Base-by-base conservation (phyloP, 2,329 filamentous ascomycete genomes). In the Achaetomium macrosporum region DNA sequence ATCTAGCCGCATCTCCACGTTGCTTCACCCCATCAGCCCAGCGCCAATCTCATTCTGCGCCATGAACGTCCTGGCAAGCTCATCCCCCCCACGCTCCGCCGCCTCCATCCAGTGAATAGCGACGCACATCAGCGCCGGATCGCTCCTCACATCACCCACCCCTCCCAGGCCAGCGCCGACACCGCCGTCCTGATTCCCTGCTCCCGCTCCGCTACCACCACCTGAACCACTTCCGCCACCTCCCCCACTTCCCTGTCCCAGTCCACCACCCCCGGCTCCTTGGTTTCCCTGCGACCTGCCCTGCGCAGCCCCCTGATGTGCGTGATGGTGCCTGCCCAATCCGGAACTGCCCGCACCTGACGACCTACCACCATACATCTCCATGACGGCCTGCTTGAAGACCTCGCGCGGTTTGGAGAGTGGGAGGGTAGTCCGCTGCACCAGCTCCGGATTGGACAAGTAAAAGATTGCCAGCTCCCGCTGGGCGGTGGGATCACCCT, bases 51-150 rank as follows among this genome's bases (percentile, higher is more conserved):
- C 65, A 42, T 66, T 63, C 71, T 95, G 88, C 58, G 85, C 79
- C 68, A 96, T 73, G 70, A 92, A 91, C 67, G 85, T 87, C 66
- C 83, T 85, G 17, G 92, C 92, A 61, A 95, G 74, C 64, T 87
- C 81, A 67, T 97, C 92, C 1, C 90, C 90, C n/a, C 90, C 90
- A 50, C 81, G 79, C 62, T 89, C 87, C 36, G 88, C 90, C 59
- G 88, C 77, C 72, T 92, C 89, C 90, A 97, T 96, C 91, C 92
- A 97, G 74, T 97, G 92, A 70, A 95, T 84, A 10, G 92, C 92
- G 53, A 96, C 82, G 64, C 91, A 96, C 88, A 97, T 93, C 40
- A 90, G 83, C 50, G 86, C 86, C 2, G 89, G 88, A 67, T 96
- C 90, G 55, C 85, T 90, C 60, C 89, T 69, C 35, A 81, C 76